Percentiles rank a stretch among this genome's conserved stretches.
These are phyloP conservation scores for Calonectria naviculata DNA, from an alignment of 2,329 filamentous ascomycete genomes.

Conservation along the genomic window DNA sequence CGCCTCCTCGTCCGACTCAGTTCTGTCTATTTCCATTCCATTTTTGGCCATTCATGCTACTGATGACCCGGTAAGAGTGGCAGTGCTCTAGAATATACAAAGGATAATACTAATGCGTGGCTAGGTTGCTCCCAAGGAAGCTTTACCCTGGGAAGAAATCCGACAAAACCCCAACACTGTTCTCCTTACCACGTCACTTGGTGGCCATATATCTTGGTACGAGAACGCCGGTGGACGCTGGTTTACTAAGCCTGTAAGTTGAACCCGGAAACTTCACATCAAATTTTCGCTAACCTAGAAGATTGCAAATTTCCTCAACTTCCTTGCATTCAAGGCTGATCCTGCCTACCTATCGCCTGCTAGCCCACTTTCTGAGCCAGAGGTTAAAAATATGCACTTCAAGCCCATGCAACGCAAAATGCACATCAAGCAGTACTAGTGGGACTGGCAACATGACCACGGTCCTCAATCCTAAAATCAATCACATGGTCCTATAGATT, in stretches of 20 bases:
- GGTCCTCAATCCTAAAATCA: not conserved
- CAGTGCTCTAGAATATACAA: not conserved
- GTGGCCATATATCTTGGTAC: conserved; percentile 95
- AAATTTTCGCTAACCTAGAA: not conserved
- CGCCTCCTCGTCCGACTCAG: conserved; percentile 83
- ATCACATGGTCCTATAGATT: not conserved
- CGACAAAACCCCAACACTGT: conserved; percentile 86
- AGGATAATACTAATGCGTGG: conserved; percentile 15
- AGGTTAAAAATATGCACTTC: conserved; percentile 55
- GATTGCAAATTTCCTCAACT: conserved; percentile 61
- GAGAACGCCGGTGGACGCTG: conserved; percentile 85
- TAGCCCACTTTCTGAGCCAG: conserved; percentile 46
- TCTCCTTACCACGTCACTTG: conserved; percentile 85
- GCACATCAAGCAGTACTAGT: conserved; percentile 32
- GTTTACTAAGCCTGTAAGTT: conserved; percentile 79
- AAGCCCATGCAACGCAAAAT: conserved; percentile 79
- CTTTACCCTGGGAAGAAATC: conserved; percentile 86
- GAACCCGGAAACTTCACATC: too few species aligned
- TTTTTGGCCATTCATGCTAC: conserved; percentile 86
- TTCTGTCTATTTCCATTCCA: conserved; percentile 83
- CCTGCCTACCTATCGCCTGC: conserved; percentile 60
- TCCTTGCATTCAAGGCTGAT: conserved; percentile 71
- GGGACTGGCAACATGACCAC: not conserved
- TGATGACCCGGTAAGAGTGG: conserved; percentile 82
- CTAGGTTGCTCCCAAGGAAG: conserved; percentile 81